Base-by-base conservation (phyloP, 192 early-diverging fungal species). In the Ambispora gerdemannii region DNA sequence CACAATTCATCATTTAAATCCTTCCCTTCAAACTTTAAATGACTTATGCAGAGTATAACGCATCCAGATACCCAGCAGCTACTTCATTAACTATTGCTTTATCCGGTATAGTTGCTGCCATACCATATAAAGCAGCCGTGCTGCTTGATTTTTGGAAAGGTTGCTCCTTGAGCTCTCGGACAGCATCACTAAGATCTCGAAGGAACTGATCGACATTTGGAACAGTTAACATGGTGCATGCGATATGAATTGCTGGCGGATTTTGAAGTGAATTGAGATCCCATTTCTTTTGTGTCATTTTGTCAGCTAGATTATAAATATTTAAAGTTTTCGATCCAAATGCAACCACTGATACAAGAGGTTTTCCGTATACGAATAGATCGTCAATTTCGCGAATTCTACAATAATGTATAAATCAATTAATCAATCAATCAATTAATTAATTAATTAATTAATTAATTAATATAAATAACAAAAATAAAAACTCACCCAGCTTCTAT, bases 51-150 rank as follows among this genome's bases (percentile, higher is more conserved):
- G 84, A 87, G 70, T 90, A 91, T 10, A 96, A 79, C 15, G 89
- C 83, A 76, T 98, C 94, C 52, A 98, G 83, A 78, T 93, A 98
- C 8, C 93, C 92, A 35, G 80, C 73, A 34, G 90, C 86, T 31
- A 98, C 90, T 68, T 98, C 96, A 61, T 86, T 86, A 31, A 96
- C 86, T 56, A 98, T 91, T 20, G 84, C 87, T 15, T 88, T 80
- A 67, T 96, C 92, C 0, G 96, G 94, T 2, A 98, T 83, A 10
- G 86, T 90, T 15, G 93, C 90, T 10, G 94, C 93, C 76, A 93
- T 92, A 32, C 96, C 96, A 63, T 98, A 98, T 58, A 98, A 87
- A 36, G 94, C 93, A 13, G 95, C 91, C 4, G 91, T 87, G 0
- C 88, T 90, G 24, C 90, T 89, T 34, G 81, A 82, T 67, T 88